phyloP scores from a whole-genome alignment of 2,329 filamentous ascomycete genomes.

The Aspergillus cejpii region DNA sequence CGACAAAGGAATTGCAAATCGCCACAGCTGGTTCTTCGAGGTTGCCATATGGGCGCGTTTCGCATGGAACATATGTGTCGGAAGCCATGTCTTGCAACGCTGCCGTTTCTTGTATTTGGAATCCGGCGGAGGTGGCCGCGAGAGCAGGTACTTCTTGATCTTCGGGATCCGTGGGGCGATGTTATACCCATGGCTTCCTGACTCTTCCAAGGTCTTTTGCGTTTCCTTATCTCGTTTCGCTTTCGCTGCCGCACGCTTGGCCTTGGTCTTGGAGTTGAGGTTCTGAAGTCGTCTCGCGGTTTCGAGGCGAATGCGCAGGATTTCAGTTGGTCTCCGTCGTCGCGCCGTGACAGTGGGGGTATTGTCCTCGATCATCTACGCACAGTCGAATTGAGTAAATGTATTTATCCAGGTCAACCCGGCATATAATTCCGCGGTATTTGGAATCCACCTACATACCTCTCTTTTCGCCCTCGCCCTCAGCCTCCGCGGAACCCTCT shows the following conservation, averaged over 20 bases:
- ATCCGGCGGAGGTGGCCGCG: slow-evolving; percentile 55
- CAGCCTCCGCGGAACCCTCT: slow-evolving; percentile 74
- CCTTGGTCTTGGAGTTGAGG: slow-evolving; percentile 46
- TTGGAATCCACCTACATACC: slow-evolving; percentile 29
- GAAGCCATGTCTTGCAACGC: slow-evolving; percentile 83
- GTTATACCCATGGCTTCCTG: slow-evolving; percentile 27
- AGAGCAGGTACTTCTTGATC: slow-evolving; percentile 63
- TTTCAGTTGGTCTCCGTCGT: slow-evolving; percentile 41
- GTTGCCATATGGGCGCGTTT: slow-evolving; percentile 86
- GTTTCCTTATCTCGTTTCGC: slow-evolving; percentile 31
- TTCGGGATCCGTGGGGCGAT: slow-evolving; percentile 50
- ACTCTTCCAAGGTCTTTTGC: slow-evolving; percentile 17
- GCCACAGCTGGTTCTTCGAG: slow-evolving; percentile 74
- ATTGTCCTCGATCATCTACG: slow-evolving; percentile 80
- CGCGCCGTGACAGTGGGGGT: slow-evolving; percentile 68
- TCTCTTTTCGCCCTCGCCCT: slow-evolving; percentile 61
- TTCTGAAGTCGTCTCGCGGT: slow-evolving; percentile 65
- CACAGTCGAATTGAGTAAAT: slow-evolving; percentile 2
- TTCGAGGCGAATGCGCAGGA: slow-evolving; percentile 57
- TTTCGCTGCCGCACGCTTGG: slow-evolving; percentile 41
- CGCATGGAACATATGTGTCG: slow-evolving; percentile 88
- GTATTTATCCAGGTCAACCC: background rate
- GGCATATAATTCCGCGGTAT: background rate
- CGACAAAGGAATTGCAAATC: slow-evolving; percentile 76
- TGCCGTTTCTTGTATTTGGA: slow-evolving; percentile 80